Evolutionary conservation across 192 early-diverging fungal genomes (phyloP).

Genomic region (Rhizophagus clarus): DNA sequence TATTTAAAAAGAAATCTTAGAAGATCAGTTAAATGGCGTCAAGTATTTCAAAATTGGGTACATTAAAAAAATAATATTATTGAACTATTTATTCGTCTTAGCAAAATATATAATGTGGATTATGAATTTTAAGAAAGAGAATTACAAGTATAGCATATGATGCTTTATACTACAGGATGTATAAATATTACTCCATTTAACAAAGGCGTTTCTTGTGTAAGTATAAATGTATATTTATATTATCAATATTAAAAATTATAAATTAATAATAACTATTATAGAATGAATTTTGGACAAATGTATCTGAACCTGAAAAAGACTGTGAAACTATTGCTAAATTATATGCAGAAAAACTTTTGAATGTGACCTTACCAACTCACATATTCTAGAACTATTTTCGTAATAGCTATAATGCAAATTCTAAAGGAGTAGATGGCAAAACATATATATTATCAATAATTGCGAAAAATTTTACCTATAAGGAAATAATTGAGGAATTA

Average conservation of each 20-base stretch:
- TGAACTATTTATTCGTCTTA: background rate
- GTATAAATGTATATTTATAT: background rate
- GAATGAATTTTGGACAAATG: too few species aligned
- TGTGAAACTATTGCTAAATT: background rate
- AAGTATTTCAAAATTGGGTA: background rate
- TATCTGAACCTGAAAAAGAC: too few species aligned
- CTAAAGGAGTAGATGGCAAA: background rate
- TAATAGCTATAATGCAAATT: background rate
- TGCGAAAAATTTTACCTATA: background rate
- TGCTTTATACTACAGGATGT: background rate
- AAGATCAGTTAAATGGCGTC: background rate
- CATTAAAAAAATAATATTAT: too few species aligned
- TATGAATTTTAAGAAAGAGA: background rate
- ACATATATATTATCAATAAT: background rate
- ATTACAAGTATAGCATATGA: background rate
- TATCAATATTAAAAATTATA: too few species aligned
- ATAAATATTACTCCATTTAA: background rate
- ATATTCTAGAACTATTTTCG: too few species aligned
- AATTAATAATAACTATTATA: too few species aligned
- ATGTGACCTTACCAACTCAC: too few species aligned
- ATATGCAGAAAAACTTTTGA: background rate
- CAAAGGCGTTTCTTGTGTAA: background rate
- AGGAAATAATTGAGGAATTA: background rate
- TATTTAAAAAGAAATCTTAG: background rate
- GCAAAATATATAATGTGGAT: background rate